Evolutionary conservation across 2,329 filamentous ascomycete genomes (phyloP), one percentile per base, ranked within the genome.

Genomic region (Blastomyces gilchristii): DNA sequence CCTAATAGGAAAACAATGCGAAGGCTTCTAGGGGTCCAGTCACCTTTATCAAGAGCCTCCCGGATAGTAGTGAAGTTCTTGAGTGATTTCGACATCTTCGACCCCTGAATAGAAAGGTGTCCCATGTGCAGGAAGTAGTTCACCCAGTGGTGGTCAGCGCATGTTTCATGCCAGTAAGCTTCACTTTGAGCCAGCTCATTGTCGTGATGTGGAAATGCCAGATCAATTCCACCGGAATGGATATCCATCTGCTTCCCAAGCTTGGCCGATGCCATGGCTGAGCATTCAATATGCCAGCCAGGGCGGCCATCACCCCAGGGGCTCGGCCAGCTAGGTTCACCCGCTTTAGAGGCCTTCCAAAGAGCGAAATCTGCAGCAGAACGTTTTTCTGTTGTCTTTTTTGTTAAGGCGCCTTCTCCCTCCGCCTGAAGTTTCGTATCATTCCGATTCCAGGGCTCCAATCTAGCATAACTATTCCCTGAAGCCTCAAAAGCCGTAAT

Each of bases 51-150:
- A 8, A 97, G 78, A 0, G 92, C 91, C 73, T 95, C 89, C 39
- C 90, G 84, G 66, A 97, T 96, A 0, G 93, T 96, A 50, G 91
- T 91, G 75, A 97, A 97, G 75, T 97, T 97, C 79, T 97, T 97
- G 63, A 97, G 77, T 18, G 87, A 91, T 76, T 97, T 97, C 63
- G 88, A 93, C 93, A 97, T 97, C 75, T 97, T 97, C 28, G 87
- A 90, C 0, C 93, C 92, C 34, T 88, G 85, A 63, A 97, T 97
- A 6, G 87, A 88, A 58, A 97, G 77, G 73, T 97, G 93, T 0
- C 93, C 93, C 88, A 95, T 97, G 72, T 97, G 93, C 18, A 97
- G 73, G 77, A 97, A 97, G 77, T 97, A 96, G 73, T 94, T 96
- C 60, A 96, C 89, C 93, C 93, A 96, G 64, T 90, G 90, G 53